Percentiles rank a stretch among this genome's conserved stretches.
Evolutionary conservation across 768 basidiomycete genomes (phyloP).

Genomic region (Cystobasidiopsis lactophilus): DNA sequence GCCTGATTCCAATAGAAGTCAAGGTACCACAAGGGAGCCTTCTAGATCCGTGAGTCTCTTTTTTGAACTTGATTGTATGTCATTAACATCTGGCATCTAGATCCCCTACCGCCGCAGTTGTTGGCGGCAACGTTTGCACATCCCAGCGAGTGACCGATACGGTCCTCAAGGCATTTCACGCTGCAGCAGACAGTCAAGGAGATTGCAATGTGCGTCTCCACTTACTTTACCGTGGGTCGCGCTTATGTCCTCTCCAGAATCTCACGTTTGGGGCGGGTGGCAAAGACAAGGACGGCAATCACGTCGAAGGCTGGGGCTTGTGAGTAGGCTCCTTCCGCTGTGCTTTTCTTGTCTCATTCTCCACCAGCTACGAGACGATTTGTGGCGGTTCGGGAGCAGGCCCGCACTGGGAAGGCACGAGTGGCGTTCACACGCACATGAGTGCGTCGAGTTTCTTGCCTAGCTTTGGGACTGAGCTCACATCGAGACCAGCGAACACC

Average conservation of each 20-base stretch:
- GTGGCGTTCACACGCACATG: slow-evolving; percentile 43
- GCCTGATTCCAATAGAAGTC: slow-evolving; percentile 42
- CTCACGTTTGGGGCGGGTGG: slow-evolving; percentile 73
- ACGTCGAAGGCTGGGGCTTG: slow-evolving; percentile 68
- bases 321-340: slow-evolving; percentile 34
- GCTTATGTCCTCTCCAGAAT: slow-evolving; percentile 28
- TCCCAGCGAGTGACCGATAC: slow-evolving; percentile 88
- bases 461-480: not conserved
- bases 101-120: slow-evolving; percentile 76
- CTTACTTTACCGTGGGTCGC: not conserved
- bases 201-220: slow-evolving; percentile 33
- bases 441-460: not conserved
- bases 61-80: too few relatives aligned
- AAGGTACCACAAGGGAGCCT: slow-evolving; percentile 58
- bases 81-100: too few relatives aligned
- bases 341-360: slow-evolving; percentile 17
- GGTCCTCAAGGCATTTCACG: slow-evolving; percentile 74
- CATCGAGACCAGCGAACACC: slow-evolving; percentile 27
- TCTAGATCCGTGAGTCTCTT: slow-evolving; percentile 56
- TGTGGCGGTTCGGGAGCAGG: slow-evolving; percentile 87
- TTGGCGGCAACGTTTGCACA: slow-evolving; percentile 77
- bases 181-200: slow-evolving; percentile 77
- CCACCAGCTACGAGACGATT: slow-evolving; percentile 41
- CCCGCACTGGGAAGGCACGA: slow-evolving; percentile 69
- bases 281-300: slow-evolving; percentile 56